Evolutionary conservation across 345 rosid genomes (phyloP), one percentile per base, ranked within the genome.

Genomic region (Dipteronia sinensis): DNA sequence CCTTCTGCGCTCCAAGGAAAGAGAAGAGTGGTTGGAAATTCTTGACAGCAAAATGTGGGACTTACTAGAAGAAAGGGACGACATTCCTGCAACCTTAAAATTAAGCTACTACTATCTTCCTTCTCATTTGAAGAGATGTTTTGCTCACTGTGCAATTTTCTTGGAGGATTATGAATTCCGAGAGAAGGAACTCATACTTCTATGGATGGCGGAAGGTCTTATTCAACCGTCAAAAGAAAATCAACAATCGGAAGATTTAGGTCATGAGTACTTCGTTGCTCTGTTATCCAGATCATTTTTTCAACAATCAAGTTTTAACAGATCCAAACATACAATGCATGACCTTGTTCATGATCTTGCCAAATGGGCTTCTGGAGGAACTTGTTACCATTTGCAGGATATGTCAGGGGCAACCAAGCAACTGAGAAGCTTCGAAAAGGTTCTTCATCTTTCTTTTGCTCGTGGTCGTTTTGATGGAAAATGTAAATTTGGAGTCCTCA

Each of bases 41-140:
- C 3, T 58, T 0, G 40, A 34, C 58, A 76, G 56, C 59, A 10
- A 66, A 47, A 17, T 20, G 3, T 67, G 73, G 15, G 22, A 67
- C 6, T 6, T 20, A 0, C 0, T 13, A 0, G 23, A 56, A 6
- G n/a, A n/a, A 0, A 3, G 1, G 1, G 25, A 4, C 1, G 62
- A 56, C 10, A 56, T 56, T 2, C 62, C 62, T 20, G 2, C 10
- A 58, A 2, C 63, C 2, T 20, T 58, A 1, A 58, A 17, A 20
- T 58, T 58, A 20, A 58, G 63, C 20, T 58, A 58, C 8, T 0
- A 58, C 4, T 8, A 58, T 58, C 63, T 58, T 6, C 63, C 63
- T 58, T n/a, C 23, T 4, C 62, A 56, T 56, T 3, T 56, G n/a
- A 56, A 20, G 25, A 56, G 62, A 56, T 56, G 62, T 56, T 56